A percentile compares a stretch with the other conserved stretches of the same genome.
Conservation (phyloP, 2,329 filamentous ascomycete genomes). For the Beauveria scarabaeidicola region DNA sequence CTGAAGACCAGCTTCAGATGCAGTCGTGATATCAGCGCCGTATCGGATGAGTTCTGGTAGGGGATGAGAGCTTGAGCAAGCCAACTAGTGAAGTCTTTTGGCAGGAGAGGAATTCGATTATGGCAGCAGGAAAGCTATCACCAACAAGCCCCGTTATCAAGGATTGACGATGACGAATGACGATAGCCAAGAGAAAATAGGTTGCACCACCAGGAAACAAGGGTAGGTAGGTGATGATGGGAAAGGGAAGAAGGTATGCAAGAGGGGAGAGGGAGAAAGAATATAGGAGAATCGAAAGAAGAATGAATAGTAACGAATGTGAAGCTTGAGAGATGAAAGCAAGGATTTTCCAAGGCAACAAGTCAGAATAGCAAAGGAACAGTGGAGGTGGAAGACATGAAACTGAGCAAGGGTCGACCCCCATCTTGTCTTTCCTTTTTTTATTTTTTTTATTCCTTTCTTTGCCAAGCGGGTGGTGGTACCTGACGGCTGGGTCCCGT, state of each 20-base stretch:
- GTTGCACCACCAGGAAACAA: not conserved
- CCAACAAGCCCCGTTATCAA: not conserved
- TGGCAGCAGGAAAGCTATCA: not conserved
- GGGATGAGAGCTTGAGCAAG: not conserved
- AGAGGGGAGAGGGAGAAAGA: conserved; percentile 9
- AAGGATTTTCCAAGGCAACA: conserved; percentile 6
- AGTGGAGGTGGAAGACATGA: conserved; percentile 7
- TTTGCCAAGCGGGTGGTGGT: not conserved
- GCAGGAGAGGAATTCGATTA: not conserved
- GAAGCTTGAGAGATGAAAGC: not conserved
- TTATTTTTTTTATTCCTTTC: not conserved
- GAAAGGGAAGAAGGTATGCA: conserved; percentile 15
- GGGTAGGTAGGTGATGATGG: conserved; percentile 7
- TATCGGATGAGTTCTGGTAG: not conserved
- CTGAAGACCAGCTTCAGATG: conserved; percentile 11
- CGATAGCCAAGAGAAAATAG: not conserved
- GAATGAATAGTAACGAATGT: conserved; percentile 10
- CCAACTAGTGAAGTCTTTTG: not conserved
- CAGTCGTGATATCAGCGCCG: conserved; percentile 5
- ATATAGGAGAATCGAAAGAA: conserved; percentile 14
- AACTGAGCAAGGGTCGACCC: conserved; percentile 6
- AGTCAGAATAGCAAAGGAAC: conserved; percentile 2
- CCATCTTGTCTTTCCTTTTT: not conserved
- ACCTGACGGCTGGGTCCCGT: not conserved
- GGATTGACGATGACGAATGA: not conserved